Conservation (phyloP, 805 yeast species). For the Yarrowia sp. region DNA sequence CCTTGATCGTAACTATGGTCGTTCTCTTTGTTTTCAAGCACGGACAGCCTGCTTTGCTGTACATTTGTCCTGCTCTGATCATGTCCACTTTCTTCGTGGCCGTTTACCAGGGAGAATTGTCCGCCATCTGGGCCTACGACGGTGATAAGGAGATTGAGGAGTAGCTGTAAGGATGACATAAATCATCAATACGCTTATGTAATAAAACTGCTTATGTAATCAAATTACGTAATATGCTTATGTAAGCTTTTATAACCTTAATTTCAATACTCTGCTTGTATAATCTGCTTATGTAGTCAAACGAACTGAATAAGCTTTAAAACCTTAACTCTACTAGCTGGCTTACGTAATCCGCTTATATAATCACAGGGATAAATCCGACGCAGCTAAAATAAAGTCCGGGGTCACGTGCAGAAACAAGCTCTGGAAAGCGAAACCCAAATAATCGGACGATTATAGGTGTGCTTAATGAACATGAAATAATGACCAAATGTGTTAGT, state of each 20-base stretch:
- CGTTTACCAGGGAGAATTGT: conserved; percentile 54
- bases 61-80: conserved; percentile 61
- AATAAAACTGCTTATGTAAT: too few relatives aligned
- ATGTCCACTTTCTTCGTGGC: conserved; percentile 52
- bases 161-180: neutral
- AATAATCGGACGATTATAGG: neutral
- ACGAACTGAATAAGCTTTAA: too few relatives aligned
- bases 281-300: neutral
- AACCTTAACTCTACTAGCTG: too few relatives aligned
- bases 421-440: conserved; percentile 9
- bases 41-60: conserved; percentile 75
- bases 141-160: conserved; percentile 39
- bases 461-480: too few relatives aligned
- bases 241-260: too few relatives aligned
- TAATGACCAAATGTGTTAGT: too few relatives aligned
- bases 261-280: too few relatives aligned
- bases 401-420: conserved; percentile 11
- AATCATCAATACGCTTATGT: neutral
- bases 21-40: conserved; percentile 52
- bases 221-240: too few relatives aligned
- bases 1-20: conserved; percentile 54
- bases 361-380: neutral
- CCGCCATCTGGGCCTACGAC: conserved; percentile 52
- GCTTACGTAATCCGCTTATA: too few relatives aligned
- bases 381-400: neutral